These are phyloP conservation scores for Fraxinus pennsylvanica DNA, from an alignment of 257 asterid genomes.

Conservation along the genomic window DNA sequence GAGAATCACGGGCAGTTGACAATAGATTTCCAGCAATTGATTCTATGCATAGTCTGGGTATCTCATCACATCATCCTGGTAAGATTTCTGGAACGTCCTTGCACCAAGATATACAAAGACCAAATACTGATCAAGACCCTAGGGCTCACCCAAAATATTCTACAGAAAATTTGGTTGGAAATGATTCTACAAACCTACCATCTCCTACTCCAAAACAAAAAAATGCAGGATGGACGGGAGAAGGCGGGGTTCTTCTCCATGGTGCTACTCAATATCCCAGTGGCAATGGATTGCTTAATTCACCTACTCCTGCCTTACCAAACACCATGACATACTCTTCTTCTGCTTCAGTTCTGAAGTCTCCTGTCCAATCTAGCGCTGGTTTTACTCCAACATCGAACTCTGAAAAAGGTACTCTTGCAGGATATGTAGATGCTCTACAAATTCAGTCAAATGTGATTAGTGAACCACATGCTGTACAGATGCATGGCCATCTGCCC, in stretches of 20 bases:
- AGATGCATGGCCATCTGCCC: slow-evolving; percentile 43
- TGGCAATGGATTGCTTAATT: slow-evolving; percentile 42
- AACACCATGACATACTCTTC: slow-evolving; percentile 38
- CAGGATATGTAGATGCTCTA: slow-evolving; percentile 22
- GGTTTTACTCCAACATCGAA: slow-evolving; percentile 48
- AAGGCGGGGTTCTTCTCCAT: slow-evolving; percentile 37
- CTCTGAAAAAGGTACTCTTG: slow-evolving; percentile 27
- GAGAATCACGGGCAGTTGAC: slow-evolving; percentile 35
- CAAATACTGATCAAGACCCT: slow-evolving; percentile 36
- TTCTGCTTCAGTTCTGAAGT: slow-evolving; percentile 43
- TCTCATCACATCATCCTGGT: slow-evolving; percentile 38
- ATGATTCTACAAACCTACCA: slow-evolving; percentile 55
- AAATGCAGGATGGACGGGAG: slow-evolving; percentile 41
- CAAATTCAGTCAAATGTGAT: slow-evolving; percentile 34
- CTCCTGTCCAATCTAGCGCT: slow-evolving; percentile 29
- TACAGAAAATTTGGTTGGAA: slow-evolving; percentile 49
- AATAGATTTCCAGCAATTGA: slow-evolving; percentile 1
- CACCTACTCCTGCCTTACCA: slow-evolving; percentile 52
- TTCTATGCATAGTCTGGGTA: slow-evolving; percentile 24
- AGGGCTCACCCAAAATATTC: slow-evolving; percentile 39
- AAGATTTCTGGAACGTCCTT: slow-evolving; percentile 35
- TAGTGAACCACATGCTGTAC: slow-evolving; percentile 43
- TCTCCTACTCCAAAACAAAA: slow-evolving; percentile 80
- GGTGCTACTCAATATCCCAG: slow-evolving; percentile 40
- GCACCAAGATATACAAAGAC: slow-evolving; percentile 44